Conservation (phyloP, 164 flowering plant genomes). For the Liriodendron chinense region DNA sequence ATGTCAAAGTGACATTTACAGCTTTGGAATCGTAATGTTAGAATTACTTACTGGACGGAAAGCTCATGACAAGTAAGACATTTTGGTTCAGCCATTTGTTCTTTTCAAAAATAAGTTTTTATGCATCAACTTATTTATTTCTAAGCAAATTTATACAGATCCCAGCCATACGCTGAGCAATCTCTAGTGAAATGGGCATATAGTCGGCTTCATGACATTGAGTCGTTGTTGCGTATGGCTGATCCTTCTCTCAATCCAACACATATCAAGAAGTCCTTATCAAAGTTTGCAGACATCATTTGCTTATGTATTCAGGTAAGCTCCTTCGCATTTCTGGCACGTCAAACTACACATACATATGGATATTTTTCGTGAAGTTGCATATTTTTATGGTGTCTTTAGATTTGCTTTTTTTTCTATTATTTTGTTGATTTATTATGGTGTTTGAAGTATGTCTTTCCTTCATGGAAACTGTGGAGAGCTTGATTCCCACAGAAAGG, state of each 20-base stretch:
- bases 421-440: too few species aligned
- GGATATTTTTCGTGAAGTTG: neutral
- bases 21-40: constrained; percentile 95
- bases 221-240: constrained; percentile 82
- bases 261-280: constrained; percentile 85
- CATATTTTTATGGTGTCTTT: too few species aligned
- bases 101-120: too few species aligned
- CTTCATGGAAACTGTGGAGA: too few species aligned
- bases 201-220: constrained; percentile 92
- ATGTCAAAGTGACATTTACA: constrained; percentile 80
- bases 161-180: constrained; percentile 68
- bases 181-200: constrained; percentile 89
- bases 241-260: constrained; percentile 78
- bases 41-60: constrained; percentile 91
- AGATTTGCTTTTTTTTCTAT: too few species aligned
- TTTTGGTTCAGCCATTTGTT: neutral
- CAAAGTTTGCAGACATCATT: constrained; percentile 85
- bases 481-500: too few species aligned
- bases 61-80: constrained; percentile 67
- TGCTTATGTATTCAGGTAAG: constrained; percentile 85
- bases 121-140: neutral
- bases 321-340: neutral
- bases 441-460: too few species aligned
- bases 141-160: constrained; percentile 28
- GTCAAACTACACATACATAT: neutral